Base-by-base conservation (phyloP, 805 yeast genomes). In the Kregervanrija pseudodelftensis region DNA sequence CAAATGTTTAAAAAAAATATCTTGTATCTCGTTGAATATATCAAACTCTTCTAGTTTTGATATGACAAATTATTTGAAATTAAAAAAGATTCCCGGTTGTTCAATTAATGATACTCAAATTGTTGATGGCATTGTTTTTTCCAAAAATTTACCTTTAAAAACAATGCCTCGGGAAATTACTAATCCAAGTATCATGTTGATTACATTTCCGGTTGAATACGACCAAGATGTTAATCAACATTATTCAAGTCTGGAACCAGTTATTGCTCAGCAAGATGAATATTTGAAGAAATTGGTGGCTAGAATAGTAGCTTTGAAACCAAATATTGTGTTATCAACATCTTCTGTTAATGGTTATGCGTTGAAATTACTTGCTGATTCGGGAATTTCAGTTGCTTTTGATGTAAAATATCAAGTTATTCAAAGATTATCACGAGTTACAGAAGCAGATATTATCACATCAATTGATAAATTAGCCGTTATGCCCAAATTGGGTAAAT, bases 131-230 rank as follows among this genome's bases (percentile, higher is more conserved):
- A 64, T 87, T 4, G 83, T 87, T 3, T 88, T 90, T 62, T 84
- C 97, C 0, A 88, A 89, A 52, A 78, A 81, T 13, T 68, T 90
- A 37, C 95, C 96, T 3, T 69, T 85, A 34, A 86, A 82, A 56
- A 61, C 75, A 1, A 95, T 93, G 99, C 77, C 88, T 0, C 61
- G 77, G 5, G 57, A 60, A 17, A 69, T 95, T 8, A 55, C 59
- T 0, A 72, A 76, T 41, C 98, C 99, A 0, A 75, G 80, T 44
- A 84, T 93, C 35, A 79, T 91, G 47, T 69, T 95, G 13, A 72
- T 93, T 5, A 82, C 89, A 71, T 93, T 93, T 56, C 96, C 97
- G 0, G 66, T 93, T 22, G 98, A 90, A 57, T 93, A 88, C 53
- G 87, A 83, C 43, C 88, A 84, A 51, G 62, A 53, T 28, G 38